A percentile compares a stretch with the other conserved stretches of the same genome.
phyloP scores from a whole-genome alignment of 176 grass and related monocot genomes.

The Aegilops sharonensis region DNA sequence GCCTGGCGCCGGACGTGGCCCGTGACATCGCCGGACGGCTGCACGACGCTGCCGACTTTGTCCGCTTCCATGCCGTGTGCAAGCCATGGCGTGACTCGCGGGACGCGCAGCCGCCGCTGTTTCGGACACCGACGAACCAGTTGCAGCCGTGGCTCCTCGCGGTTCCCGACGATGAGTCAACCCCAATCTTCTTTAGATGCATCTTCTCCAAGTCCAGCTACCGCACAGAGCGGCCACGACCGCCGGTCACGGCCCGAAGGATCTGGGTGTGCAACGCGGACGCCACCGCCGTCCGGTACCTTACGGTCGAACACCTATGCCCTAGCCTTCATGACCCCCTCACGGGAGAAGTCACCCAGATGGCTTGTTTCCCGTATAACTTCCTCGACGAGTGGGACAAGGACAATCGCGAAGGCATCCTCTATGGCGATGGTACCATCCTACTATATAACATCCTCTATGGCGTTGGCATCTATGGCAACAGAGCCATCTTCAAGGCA shows the following conservation, averaged over 20 bases:
- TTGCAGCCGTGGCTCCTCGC: background rate
- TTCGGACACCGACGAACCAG: background rate
- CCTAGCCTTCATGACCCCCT: background rate
- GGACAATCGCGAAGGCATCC: background rate
- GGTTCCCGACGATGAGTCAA: background rate
- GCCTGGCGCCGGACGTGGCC: background rate
- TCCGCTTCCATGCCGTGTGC: background rate
- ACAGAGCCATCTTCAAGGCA: background rate
- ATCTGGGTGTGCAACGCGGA: background rate
- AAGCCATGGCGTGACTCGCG: background rate
- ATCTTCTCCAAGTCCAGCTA: background rate
- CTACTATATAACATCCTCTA: background rate
- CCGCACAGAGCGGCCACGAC: no score
- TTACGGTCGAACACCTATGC: background rate
- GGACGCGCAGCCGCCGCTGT: background rate
- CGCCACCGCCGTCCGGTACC: background rate
- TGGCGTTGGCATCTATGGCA: no score
- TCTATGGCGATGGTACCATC: background rate
- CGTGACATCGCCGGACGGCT: background rate
- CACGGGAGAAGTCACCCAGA: background rate
- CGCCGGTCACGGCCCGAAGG: background rate
- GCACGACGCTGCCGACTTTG: background rate
- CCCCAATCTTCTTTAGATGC: background rate
- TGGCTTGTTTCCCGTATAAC: background rate
- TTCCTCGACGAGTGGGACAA: background rate